Evolutionary conservation across 75 land plant genomes (phyloP).

Genomic region (Pinus taeda): DNA sequence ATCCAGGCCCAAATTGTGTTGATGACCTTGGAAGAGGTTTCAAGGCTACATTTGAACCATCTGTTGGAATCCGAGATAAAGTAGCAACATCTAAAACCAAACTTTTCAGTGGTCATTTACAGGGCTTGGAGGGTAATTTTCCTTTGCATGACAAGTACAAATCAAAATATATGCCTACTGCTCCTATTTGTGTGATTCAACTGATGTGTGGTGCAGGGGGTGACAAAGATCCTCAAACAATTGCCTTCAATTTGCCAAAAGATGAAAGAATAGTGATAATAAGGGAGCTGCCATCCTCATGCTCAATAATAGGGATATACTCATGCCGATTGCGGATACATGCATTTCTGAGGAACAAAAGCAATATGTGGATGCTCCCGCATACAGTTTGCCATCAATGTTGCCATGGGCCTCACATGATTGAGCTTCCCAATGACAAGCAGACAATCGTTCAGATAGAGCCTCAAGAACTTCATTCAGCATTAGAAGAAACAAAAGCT

Average conservation of each 20-base stretch:
- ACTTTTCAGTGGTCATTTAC: conserved; percentile 73
- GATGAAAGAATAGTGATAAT: conserved; percentile 51
- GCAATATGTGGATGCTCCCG: conserved; percentile 65
- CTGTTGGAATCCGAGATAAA: conserved; percentile 82
- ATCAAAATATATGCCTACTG: conserved; percentile 69
- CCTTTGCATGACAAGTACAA: conserved; percentile 81
- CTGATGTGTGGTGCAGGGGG: conserved; percentile 44
- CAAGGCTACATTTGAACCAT: conserved; percentile 97
- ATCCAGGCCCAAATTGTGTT: no score
- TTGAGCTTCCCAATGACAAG: conserved; percentile 72
- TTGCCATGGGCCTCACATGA: conserved; percentile 93
- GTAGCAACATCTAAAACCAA: conserved; percentile 67
- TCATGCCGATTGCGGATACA: conserved; percentile 69
- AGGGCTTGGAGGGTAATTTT: conserved; percentile 86
- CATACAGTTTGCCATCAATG: conserved; percentile 97
- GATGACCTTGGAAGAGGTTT: no score
- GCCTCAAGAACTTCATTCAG: conserved; percentile 88
- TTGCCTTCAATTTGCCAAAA: conserved; percentile 95
- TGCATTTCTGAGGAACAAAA: conserved; percentile 71
- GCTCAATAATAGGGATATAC: conserved; percentile 80
- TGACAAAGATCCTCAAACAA: conserved; percentile 95
- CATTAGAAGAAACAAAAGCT: conserved; percentile 96
- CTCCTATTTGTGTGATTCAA: conserved; percentile 64
- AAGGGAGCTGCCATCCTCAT: conserved; percentile 95
- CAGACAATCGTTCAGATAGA: conserved; percentile 92